Evolutionary conservation across 495 filamentous ascomycete species (phyloP).

Genomic region (Penicillium simplicissimum): DNA sequence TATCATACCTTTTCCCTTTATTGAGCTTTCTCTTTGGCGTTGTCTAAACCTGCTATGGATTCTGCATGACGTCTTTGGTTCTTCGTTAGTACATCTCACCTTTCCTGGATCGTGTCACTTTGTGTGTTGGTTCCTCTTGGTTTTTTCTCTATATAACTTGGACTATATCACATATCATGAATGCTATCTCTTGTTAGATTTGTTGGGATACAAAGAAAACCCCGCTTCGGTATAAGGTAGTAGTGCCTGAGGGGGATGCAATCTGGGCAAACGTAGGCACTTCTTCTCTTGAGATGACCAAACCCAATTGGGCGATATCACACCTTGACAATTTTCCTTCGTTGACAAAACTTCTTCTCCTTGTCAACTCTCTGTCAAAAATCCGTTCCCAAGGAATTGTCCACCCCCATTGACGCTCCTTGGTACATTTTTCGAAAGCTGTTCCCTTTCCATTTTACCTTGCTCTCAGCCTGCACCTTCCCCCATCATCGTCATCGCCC

Average conservation of each 20-base stretch:
- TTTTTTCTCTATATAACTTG: not conserved
- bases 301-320: not conserved
- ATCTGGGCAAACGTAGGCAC: not conserved
- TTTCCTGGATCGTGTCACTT: not conserved
- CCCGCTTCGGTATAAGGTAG: not conserved
- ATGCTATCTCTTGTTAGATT: conserved; percentile 6
- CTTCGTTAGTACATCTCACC: conserved; percentile 3
- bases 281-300: not conserved
- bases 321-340: not conserved
- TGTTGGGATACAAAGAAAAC: not conserved
- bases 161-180: conserved; percentile 8
- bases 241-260: not conserved
- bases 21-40: conserved; percentile 12
- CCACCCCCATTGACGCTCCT: not conserved
- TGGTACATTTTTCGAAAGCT: not conserved
- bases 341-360: not conserved
- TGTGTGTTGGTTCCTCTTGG: not conserved
- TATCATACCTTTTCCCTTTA: conserved; percentile 26
- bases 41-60: conserved; percentile 22
- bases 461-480: not conserved
- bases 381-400: too few relatives aligned
- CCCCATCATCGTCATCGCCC: not conserved
- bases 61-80: conserved; percentile 17
- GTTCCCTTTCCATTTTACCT: too few relatives aligned
- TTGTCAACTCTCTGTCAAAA: not conserved